Evolutionary conservation across 306 rosid species (phyloP).

Genomic region (Notholithocarpus densiflorus): DNA sequence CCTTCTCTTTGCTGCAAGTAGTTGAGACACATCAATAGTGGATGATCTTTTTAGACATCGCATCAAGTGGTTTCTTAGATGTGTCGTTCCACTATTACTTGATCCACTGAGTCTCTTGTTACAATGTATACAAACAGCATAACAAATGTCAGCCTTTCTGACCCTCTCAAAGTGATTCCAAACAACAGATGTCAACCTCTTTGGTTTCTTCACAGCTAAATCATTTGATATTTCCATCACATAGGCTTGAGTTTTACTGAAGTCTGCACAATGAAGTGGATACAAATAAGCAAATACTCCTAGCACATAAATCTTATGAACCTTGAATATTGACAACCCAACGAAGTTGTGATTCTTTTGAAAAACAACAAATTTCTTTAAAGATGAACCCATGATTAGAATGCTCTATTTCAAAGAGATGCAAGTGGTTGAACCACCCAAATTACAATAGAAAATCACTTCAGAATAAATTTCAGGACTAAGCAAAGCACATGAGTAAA

Average conservation of each 20-base stretch:
- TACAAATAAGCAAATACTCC: not conserved
- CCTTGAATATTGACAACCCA: not conserved
- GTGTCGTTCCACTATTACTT: constrained; percentile 97
- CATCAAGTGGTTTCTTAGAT: constrained; percentile 91
- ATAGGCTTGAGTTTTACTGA: constrained; percentile 35
- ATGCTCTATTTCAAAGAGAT: not conserved
- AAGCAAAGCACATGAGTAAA: not conserved
- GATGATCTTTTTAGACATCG: constrained; percentile 90
- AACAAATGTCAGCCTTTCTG: constrained; percentile 82
- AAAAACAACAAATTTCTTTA: not conserved
- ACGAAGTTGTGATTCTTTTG: not conserved
- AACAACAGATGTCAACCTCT: constrained; percentile 90
- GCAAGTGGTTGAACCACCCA: not conserved
- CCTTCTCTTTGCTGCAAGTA: constrained; percentile 84
- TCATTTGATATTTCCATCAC: constrained; percentile 75
- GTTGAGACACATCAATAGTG: constrained; percentile 80
- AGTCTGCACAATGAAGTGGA: constrained; percentile 28
- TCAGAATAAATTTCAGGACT: not conserved
- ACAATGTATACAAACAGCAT: constrained; percentile 91
- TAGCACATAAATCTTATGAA: constrained; percentile 7
- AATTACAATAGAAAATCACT: not conserved
- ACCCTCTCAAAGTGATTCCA: constrained; percentile 98
- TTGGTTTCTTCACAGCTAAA: constrained; percentile 67
- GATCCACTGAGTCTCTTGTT: constrained; percentile 98
- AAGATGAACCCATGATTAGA: not conserved